Base-by-base conservation (phyloP, 768 basidiomycete genomes). In the Crucibulum laeve region DNA sequence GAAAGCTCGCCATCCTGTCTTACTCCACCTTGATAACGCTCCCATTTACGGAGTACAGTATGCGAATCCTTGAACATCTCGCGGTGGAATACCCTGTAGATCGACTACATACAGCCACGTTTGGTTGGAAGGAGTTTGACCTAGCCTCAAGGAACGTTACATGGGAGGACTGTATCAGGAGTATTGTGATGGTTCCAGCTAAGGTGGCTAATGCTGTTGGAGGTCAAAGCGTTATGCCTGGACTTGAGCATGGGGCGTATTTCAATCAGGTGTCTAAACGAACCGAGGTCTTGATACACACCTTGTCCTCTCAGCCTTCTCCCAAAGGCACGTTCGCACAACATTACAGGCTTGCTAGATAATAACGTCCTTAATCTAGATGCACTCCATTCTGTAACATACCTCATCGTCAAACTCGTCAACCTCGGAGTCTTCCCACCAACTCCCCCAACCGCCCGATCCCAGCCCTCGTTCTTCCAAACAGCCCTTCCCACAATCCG, bases 111-210 rank as follows among this genome's bases (percentile, higher is more conserved):
- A 53, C 59, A n/a, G 65, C 74, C 8, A 54, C 84, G 14, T 80
- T 75, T 54, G 49, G 42, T 4, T 45, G 35, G 23, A 53, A 39
- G 25, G 51, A 43, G 14, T 33, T 42, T 4, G 57, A 64, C 38
- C 51, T 48, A 2, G 47, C 49, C 21, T 62, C 60, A 45, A 59
- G 57, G 30, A 63, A 59, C 24, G 53, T 75, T 17, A 53, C 56
- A 35, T 96, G 93, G 93, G 86, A 89, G 50, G 85, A 91, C 51
- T 80, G 74, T 50, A 77, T 93, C 18, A 78, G 77, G 24, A 74
- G 78, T 45, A 42, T 83, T 2, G 69, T 82, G 39, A 70, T 78
- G 13, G 62, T 94, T 5, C 91, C 94, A 25, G 68, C 70, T n/a
- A 91, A 82, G 60, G 79, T 87, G 5, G 83, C 87, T 18, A 96